A percentile compares a stretch with the other conserved stretches of the same genome.
Evolutionary conservation across 176 grass and related monocot species (phyloP).

Genomic region (Hyparrhenia diplandra): DNA sequence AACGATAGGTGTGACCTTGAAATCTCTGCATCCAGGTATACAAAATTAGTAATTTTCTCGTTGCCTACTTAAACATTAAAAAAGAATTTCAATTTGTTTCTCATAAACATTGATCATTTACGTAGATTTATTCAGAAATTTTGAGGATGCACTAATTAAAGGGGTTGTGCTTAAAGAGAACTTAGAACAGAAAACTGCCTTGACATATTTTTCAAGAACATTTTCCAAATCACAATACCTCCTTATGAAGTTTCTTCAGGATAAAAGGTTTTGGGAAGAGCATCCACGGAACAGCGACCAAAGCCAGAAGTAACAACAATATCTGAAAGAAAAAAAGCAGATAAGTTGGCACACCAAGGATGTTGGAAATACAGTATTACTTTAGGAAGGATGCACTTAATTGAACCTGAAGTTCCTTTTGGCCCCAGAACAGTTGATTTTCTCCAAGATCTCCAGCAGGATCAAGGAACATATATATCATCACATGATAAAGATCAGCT

Average conservation of each 20-base stretch:
- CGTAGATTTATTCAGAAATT: neutral
- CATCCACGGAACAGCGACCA: slow-evolving; percentile 98
- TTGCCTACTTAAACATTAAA: slow-evolving; percentile 6
- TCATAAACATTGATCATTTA: neutral
- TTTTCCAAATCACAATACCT: slow-evolving; percentile 54
- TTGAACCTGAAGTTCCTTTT: slow-evolving; percentile 86
- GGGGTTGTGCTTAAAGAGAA: neutral
- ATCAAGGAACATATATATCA: slow-evolving; percentile 99
- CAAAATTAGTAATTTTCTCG: neutral
- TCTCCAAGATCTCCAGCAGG: slow-evolving; percentile 90
- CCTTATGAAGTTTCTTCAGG: slow-evolving; percentile 83
- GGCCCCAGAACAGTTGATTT: slow-evolving; percentile 97
- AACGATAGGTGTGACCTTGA: slow-evolving; percentile 89
- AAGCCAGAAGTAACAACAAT: slow-evolving; percentile 72
- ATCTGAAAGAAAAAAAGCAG: slow-evolving; percentile 54
- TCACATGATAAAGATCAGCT: slow-evolving; percentile 98
- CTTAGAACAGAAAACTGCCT: neutral
- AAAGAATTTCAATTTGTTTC: neutral
- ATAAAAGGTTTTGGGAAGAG: slow-evolving; percentile 96
- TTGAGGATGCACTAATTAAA: neutral
- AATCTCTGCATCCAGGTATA: slow-evolving; percentile 65
- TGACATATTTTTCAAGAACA: neutral
- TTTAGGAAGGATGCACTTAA: slow-evolving; percentile 23
- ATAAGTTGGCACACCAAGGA: slow-evolving; percentile 22
- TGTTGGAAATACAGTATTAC: slow-evolving; percentile 11